A percentile compares a stretch with the other conserved stretches of the same genome.
phyloP scores from a whole-genome alignment of 2,329 filamentous ascomycete genomes.

The Lachnellula willkommii region DNA sequence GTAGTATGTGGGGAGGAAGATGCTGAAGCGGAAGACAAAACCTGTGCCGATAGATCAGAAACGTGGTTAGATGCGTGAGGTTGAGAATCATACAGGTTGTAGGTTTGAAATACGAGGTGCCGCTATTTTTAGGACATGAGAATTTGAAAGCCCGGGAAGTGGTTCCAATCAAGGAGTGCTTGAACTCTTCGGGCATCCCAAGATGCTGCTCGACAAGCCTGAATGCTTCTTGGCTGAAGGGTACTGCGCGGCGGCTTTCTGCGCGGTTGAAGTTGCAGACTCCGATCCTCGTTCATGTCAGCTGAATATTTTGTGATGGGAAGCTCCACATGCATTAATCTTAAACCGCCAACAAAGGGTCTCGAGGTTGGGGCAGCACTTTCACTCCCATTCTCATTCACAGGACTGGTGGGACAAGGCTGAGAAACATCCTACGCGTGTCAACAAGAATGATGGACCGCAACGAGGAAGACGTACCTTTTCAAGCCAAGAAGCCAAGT shows the following conservation, averaged over 20 bases:
- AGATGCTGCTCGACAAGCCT: background rate
- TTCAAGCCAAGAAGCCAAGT: background rate
- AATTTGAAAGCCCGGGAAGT: background rate
- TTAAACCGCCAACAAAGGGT: background rate
- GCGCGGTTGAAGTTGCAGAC: background rate
- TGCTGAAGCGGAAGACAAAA: slow-evolving; percentile 4
- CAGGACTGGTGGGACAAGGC: background rate
- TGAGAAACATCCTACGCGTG: background rate
- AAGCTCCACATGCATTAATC: background rate
- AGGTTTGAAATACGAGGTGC: background rate
- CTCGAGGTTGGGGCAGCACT: background rate
- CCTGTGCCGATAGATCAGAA: background rate
- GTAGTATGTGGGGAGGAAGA: slow-evolving; percentile 3
- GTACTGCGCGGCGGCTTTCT: background rate
- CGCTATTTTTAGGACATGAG: background rate
- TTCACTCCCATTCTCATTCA: background rate
- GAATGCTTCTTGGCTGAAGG: background rate
- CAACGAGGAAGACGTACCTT: background rate
- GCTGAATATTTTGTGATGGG: background rate
- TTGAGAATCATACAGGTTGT: background rate
- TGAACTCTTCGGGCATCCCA: slow-evolving; percentile 1
- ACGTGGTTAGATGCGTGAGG: background rate
- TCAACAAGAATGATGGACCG: background rate
- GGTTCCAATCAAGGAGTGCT: background rate
- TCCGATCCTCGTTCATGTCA: background rate